Conservation (phyloP, 805 yeast genomes). For the Danielia oregonensis region DNA sequence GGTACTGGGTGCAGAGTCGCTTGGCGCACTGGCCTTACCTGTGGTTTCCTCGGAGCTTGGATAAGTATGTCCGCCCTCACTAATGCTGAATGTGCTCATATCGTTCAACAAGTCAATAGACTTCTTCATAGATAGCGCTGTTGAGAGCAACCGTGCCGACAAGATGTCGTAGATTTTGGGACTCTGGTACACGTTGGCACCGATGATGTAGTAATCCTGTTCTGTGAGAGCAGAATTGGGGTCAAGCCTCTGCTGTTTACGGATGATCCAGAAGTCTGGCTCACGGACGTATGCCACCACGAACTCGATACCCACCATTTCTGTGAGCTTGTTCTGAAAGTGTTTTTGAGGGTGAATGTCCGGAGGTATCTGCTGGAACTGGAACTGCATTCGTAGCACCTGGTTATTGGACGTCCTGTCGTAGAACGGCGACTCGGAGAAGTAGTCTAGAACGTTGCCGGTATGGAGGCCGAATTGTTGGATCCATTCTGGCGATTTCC, state of each 20-base stretch:
- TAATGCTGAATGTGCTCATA: conserved; percentile 29
- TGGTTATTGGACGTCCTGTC: conserved; percentile 94
- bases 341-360: conserved; percentile 32
- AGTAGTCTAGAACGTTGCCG: conserved; percentile 89
- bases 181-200: conserved; percentile 90
- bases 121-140: conserved; percentile 32
- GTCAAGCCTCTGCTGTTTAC: conserved; percentile 69
- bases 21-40: conserved; percentile 6
- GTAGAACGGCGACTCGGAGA: conserved; percentile 90
- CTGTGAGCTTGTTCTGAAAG: conserved; percentile 56
- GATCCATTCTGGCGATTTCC: conserved; percentile 98
- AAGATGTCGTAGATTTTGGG: conserved; percentile 73
- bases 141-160: conserved; percentile 52
- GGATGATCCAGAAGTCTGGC: conserved; percentile 89
- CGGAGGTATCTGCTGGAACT: conserved; percentile 55
- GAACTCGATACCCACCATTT: conserved; percentile 85
- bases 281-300: conserved; percentile 71
- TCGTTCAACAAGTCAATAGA: conserved; percentile 30
- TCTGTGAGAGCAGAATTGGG: conserved; percentile 51
- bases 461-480: conserved; percentile 83
- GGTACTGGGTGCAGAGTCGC: conserved; percentile 11
- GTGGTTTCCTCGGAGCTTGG: conserved; percentile 9
- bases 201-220: conserved; percentile 82
- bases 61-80: conserved; percentile 34
- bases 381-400: conserved; percentile 91